These are phyloP conservation scores for Cyberlindnera meyerae DNA, from an alignment of 805 yeast genomes.

Conservation along the genomic window DNA sequence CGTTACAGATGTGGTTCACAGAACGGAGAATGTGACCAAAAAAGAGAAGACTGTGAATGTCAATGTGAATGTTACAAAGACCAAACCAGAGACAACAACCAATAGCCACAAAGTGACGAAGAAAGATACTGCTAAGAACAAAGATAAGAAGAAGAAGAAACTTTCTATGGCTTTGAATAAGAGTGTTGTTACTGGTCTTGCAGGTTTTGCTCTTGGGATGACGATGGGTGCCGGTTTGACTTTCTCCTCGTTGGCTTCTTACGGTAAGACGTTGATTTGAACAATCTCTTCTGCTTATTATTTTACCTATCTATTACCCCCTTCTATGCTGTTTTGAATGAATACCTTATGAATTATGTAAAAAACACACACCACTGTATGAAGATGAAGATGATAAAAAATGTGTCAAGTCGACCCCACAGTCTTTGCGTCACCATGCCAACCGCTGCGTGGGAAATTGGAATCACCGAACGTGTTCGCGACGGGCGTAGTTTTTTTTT, in stretches of 20 bases:
- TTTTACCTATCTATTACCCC: neutral
- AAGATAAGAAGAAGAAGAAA: neutral
- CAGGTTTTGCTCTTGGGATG: slow-evolving; percentile 14
- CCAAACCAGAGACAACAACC: neutral
- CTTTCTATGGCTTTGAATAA: neutral
- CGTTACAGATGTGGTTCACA: neutral
- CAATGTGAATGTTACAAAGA: neutral
- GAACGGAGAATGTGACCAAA: neutral
- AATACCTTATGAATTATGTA: too few species aligned
- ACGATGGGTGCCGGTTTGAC: slow-evolving; percentile 17
- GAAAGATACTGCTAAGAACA: slow-evolving; percentile 2
- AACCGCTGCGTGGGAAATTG: too few species aligned
- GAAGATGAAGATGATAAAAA: too few species aligned
- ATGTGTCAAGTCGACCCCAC: too few species aligned
- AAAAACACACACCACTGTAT: too few species aligned
- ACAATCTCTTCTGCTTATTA: neutral
- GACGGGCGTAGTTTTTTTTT: neutral
- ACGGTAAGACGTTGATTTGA: slow-evolving; percentile 7
- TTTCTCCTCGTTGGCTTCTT: slow-evolving; percentile 10
- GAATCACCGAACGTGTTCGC: neutral
- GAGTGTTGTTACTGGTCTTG: slow-evolving; percentile 7
- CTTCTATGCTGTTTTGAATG: too few species aligned
- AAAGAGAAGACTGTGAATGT: neutral
- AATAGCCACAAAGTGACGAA: neutral
- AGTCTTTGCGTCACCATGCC: too few species aligned